Percentiles rank a stretch among this genome's conserved stretches.
These are phyloP conservation scores for Primulina eburnea DNA, from an alignment of 257 asterid genomes.

Conservation along the genomic window DNA sequence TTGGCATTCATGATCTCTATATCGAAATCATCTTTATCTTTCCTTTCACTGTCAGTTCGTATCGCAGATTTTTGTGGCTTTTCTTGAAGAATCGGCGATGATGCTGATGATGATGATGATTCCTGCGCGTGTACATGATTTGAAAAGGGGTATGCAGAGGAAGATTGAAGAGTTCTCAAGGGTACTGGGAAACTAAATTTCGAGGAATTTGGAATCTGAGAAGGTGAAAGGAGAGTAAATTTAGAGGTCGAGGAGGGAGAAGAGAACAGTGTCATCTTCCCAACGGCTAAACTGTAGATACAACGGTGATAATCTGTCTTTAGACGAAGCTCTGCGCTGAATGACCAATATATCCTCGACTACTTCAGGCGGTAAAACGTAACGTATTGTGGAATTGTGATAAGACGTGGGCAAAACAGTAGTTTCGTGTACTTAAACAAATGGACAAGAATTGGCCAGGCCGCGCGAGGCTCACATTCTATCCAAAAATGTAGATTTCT, in stretches of 20 bases:
- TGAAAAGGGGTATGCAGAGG: slow-evolving; percentile 30
- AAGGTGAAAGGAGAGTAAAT: slow-evolving; percentile 47
- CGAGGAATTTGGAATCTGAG: slow-evolving; percentile 42
- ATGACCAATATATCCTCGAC: slow-evolving; percentile 31
- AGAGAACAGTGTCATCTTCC: slow-evolving; percentile 49
- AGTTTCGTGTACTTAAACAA: slow-evolving; percentile 19
- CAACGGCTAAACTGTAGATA: slow-evolving; percentile 26
- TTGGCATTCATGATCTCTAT: slow-evolving; percentile 65
- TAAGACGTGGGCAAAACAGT: background rate
- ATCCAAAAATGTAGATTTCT: slow-evolving; percentile 37
- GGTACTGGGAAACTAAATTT: slow-evolving; percentile 34
- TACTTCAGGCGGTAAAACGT: background rate
- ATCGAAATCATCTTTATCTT: slow-evolving; percentile 35
- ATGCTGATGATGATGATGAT: slow-evolving; percentile 38
- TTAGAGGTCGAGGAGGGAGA: slow-evolving; percentile 43
- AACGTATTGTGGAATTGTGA: background rate
- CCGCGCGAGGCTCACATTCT: slow-evolving; percentile 34
- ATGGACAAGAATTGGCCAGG: slow-evolving; percentile 39
- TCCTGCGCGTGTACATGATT: slow-evolving; percentile 50
- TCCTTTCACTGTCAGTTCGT: slow-evolving; percentile 24
- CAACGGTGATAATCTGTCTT: background rate
- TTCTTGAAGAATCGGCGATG: slow-evolving; percentile 58
- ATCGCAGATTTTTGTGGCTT: slow-evolving; percentile 38
- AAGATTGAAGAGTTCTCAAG: slow-evolving; percentile 35
- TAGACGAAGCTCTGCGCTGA: background rate